Conservation (phyloP, 2,329 filamentous ascomycete genomes). For the Diaporthe vexans region DNA sequence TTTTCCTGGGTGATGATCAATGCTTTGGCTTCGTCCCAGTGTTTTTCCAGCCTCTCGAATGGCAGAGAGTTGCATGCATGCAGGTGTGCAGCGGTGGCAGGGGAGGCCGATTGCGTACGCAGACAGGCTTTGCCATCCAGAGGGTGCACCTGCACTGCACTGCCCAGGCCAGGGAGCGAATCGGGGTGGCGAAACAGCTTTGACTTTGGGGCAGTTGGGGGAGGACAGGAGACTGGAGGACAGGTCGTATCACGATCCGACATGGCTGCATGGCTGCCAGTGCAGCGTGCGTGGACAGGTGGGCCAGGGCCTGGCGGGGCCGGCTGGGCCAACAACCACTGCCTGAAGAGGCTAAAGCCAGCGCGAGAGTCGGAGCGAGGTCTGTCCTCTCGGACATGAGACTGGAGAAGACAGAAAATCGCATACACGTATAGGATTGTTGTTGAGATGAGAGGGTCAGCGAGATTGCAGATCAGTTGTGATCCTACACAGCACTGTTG, state of each 20-base stretch:
- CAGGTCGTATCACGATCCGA: conserved; percentile 31
- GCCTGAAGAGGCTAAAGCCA: conserved; percentile 16
- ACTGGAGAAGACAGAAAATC: neutral
- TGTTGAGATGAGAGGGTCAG: conserved; percentile 13
- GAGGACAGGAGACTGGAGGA: neutral
- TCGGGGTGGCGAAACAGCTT: conserved; percentile 25
- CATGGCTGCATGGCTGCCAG: conserved; percentile 7
- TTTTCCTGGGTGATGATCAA: conserved; percentile 25
- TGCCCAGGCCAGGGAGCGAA: conserved; percentile 25
- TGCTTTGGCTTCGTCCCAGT: conserved; percentile 20
- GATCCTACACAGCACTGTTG: neutral
- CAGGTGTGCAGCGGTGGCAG: conserved; percentile 27
- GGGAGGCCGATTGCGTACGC: conserved; percentile 24
- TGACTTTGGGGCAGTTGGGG: neutral
- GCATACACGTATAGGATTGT: conserved; percentile 9
- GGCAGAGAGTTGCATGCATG: conserved; percentile 32
- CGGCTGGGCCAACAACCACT: conserved; percentile 16
- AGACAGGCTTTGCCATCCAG: conserved; percentile 6
- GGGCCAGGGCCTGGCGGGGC: conserved; percentile 19
- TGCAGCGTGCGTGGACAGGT: conserved; percentile 23
- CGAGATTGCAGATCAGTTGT: conserved; percentile 20
- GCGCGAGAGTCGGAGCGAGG: neutral
- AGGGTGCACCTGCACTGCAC: conserved; percentile 27
- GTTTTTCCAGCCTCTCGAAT: conserved; percentile 32
- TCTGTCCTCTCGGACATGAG: conserved; percentile 12